A percentile compares a stretch with the other conserved stretches of the same genome.
phyloP scores from a whole-genome alignment of 768 basidiomycete species.

The Tricholoma flavovirens region DNA sequence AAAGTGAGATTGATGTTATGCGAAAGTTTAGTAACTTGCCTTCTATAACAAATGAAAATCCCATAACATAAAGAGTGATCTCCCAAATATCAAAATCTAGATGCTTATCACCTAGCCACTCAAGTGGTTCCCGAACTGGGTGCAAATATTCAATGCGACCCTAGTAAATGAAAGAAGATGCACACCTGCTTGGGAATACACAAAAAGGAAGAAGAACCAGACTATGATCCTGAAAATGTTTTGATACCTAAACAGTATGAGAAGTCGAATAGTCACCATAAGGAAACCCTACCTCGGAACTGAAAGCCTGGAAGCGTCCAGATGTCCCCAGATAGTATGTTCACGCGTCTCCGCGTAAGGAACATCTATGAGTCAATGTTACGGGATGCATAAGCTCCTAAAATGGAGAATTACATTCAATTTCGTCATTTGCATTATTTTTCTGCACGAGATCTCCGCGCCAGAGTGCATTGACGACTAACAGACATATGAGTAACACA shows the following conservation, averaged over 20 bases:
- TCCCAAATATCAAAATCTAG: constrained; percentile 75
- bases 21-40: constrained; percentile 39
- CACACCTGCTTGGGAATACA: constrained; percentile 81
- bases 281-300: constrained; percentile 57
- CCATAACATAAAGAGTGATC: constrained; percentile 70
- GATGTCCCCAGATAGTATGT: constrained; percentile 57
- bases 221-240: constrained; percentile 73
- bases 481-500: not conserved
- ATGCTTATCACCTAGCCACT: constrained; percentile 54
- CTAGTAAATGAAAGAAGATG: not conserved
- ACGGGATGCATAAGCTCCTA: not conserved
- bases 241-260: constrained; percentile 55
- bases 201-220: constrained; percentile 73
- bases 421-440: constrained; percentile 67
- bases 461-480: constrained; percentile 83
- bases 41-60: constrained; percentile 73
- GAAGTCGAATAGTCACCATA: not conserved
- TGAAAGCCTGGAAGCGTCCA: constrained; percentile 71
- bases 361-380: constrained; percentile 44
- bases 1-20: not conserved
- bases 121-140: constrained; percentile 70
- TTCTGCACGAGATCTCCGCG: constrained; percentile 75
- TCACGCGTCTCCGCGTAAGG: constrained; percentile 53
- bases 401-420: constrained; percentile 54
- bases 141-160: constrained; percentile 2